Conservation (phyloP, 306 rosid species). For the Cucurbita maxima region DNA sequence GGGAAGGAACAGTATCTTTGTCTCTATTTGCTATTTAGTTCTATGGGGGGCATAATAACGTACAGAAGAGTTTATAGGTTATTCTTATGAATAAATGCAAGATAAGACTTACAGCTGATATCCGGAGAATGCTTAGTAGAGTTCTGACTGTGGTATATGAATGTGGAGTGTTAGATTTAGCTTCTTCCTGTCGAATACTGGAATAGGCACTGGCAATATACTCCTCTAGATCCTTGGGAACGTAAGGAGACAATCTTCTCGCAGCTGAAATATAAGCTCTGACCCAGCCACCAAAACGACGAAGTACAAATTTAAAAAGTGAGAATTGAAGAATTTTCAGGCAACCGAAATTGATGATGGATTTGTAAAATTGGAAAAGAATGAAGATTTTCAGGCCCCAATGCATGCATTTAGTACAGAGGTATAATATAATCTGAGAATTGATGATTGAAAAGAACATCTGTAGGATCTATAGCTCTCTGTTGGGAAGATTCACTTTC, state of each 20-base stretch:
- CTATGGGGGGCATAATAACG: not conserved
- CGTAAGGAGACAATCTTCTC: constrained; percentile 74
- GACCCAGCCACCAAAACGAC: not conserved
- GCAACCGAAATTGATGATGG: too few species aligned
- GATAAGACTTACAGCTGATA: constrained; percentile 60
- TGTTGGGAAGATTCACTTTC: not conserved
- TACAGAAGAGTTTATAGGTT: not conserved
- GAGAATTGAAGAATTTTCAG: not conserved
- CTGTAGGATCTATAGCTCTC: not conserved
- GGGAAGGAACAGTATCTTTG: not conserved
- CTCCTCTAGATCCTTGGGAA: constrained; percentile 79
- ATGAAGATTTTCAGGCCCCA: not conserved
- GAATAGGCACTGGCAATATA: constrained; percentile 90
- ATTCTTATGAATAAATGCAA: not conserved
- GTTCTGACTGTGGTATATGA: constrained; percentile 94
- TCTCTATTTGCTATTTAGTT: not conserved
- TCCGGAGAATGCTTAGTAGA: constrained; percentile 90
- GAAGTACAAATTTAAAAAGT: not conserved
- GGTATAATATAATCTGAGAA: not conserved
- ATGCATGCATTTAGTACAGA: not conserved
- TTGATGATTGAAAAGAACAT: not conserved
- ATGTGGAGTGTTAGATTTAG: constrained; percentile 76
- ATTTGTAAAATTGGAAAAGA: too few species aligned
- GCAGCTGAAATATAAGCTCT: constrained; percentile 93
- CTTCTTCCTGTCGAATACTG: constrained; percentile 86